Evolutionary conservation across 768 basidiomycete genomes (phyloP), one percentile per base, ranked within the genome.

Genomic region (Leccinum subtestaceum): DNA sequence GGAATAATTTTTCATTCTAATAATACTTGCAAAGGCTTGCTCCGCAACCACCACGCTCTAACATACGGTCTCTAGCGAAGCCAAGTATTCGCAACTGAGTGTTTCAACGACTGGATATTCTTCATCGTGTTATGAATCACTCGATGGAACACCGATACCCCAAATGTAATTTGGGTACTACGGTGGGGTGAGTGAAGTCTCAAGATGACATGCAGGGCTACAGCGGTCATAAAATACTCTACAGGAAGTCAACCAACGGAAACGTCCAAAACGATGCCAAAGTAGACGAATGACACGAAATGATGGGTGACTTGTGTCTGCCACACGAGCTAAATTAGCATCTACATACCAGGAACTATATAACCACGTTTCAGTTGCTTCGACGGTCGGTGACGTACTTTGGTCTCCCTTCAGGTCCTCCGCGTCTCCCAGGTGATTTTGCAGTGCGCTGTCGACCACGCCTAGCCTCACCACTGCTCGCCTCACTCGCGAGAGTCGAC

Each of bases 401-500:
- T 25, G 55, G 9, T 50, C 11, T 53, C 32, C 32, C 21, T 15
- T 47, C 38, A 31, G 32, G 15, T 19, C 36, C 47, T 19, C 19
- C 19, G 5, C 43, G 43, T 13, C 8, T 32, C 27, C 61, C 48
- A 27, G 47, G 48, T 10, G 32, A 13, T 51, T 56, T 65, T n/a
- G 55, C 53, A 27, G 34, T 56, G 51, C 57, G 43, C 19, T 19
- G 53, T 52, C 25, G 52, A n/a, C 40, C 36, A 21, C 46, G 60
- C 51, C 52, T 34, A 21, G 51, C 52, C 19, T 53, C 49, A 17
- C 17, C 57, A 21, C 32, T 55, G 5, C 19, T 38, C 17, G 46
- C 65, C 21, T 66, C 63, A 57, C 63, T 46, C 60, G 63, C 68
- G 19, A 80, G 72, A 49, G 61, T 70, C 45, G 76, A 71, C 91